Evolutionary conservation across 257 asterid genomes (phyloP).

Genomic region (Przewalskia tangutica): DNA sequence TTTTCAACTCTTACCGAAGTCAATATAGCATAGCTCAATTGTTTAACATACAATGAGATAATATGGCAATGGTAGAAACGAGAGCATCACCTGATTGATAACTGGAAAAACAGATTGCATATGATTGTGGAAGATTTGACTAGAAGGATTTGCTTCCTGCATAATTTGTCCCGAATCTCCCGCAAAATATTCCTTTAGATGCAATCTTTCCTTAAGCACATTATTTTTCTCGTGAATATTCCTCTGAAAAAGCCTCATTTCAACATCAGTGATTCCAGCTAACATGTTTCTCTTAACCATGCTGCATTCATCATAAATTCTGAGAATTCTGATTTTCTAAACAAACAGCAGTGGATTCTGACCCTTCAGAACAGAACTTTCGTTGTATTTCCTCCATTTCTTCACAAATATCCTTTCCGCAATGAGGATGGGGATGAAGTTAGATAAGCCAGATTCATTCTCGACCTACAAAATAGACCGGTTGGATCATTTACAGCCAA

Average conservation of each 20-base stretch:
- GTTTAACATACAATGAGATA: not conserved
- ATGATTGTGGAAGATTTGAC: conserved; percentile 17
- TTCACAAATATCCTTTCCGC: too few species aligned
- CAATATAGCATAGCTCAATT: not conserved
- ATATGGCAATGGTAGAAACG: not conserved
- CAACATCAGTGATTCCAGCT: conserved; percentile 31
- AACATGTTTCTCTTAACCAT: too few species aligned
- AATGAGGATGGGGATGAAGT: conserved; percentile 90
- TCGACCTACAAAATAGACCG: conserved; percentile 55
- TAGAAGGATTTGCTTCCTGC: conserved; percentile 3
- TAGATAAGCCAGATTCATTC: conserved; percentile 87
- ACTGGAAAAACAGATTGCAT: conserved; percentile 6
- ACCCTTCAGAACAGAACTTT: conserved; percentile 23
- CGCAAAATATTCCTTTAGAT: conserved; percentile 12
- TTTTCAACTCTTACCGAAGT: too few species aligned
- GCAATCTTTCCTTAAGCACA: conserved; percentile 19
- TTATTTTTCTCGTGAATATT: conserved; percentile 37
- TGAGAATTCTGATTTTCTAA: conserved; percentile 32
- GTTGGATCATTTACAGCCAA: not conserved
- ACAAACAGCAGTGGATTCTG: conserved; percentile 14
- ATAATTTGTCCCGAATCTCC: conserved; percentile 1
- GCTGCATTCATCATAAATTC: conserved; percentile 68
- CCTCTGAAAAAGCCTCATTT: conserved; percentile 26
- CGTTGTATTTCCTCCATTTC: conserved; percentile 45
- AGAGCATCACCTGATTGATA: conserved; percentile 31